These are phyloP conservation scores for Rhodotorula toruloides DNA, from an alignment of 768 basidiomycete genomes.

Conservation along the genomic window DNA sequence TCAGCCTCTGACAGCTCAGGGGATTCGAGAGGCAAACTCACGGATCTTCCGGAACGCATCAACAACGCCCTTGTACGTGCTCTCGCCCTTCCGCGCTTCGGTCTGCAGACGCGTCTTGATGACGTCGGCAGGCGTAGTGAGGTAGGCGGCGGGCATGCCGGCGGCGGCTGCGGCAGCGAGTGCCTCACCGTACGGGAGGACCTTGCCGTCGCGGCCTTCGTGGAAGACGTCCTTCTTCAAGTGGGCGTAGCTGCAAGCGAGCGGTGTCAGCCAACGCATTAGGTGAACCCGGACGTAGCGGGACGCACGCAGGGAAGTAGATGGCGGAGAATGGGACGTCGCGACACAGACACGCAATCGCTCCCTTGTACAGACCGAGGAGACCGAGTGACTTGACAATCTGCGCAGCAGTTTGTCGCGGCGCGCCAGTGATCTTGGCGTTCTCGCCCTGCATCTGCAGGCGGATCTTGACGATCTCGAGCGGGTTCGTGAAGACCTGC, in stretches of 20 bases:
- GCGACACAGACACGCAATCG: conserved; percentile 82
- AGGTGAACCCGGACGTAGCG: not conserved
- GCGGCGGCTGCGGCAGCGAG: conserved; percentile 74
- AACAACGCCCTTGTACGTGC: conserved; percentile 77
- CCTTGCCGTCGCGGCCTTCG: conserved; percentile 92
- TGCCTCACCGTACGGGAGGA: conserved; percentile 83
- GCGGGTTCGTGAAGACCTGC: conserved; percentile 92
- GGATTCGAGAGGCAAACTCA: conserved; percentile 53
- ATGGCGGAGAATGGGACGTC: conserved; percentile 86
- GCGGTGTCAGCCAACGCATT: not conserved
- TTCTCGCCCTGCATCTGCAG: conserved; percentile 93
- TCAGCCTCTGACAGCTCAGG: too few species aligned
- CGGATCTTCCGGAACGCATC: conserved; percentile 91
- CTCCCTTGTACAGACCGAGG: conserved; percentile 85
- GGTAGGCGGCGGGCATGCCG: conserved; percentile 86
- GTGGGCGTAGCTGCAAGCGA: conserved; percentile 24
- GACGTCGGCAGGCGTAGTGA: conserved; percentile 61
- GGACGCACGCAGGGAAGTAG: conserved; percentile 52
- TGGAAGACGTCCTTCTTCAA: conserved; percentile 89
- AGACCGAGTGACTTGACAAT: conserved; percentile 89
- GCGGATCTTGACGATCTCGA: conserved; percentile 78
- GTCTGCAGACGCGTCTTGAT: conserved; percentile 95
- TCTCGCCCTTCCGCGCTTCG: conserved; percentile 84
- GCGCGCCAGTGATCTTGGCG: conserved; percentile 72
- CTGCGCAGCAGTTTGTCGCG: conserved; percentile 77